Percentiles rank a stretch among this genome's conserved stretches.
phyloP scores from a whole-genome alignment of 1,284 basidiomycete species.

The Crucibulum cyathiforme region DNA sequence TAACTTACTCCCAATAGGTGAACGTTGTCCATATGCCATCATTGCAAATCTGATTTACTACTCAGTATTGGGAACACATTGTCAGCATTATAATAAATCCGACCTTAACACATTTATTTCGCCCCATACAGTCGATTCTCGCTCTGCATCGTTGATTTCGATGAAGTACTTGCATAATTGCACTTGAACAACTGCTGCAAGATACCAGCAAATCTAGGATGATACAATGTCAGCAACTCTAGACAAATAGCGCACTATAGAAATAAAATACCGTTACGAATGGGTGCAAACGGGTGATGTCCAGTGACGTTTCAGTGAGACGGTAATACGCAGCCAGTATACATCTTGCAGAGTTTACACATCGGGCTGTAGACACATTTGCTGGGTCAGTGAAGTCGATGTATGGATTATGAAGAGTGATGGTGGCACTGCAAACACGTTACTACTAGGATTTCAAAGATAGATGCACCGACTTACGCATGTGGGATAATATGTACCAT shows the following conservation, averaged over 20 bases:
- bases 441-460: conserved; percentile 4
- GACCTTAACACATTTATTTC: conserved; percentile 83
- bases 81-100: conserved; percentile 12
- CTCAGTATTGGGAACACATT: conserved; percentile 10
- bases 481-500: conserved; percentile 84
- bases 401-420: conserved; percentile 83
- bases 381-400: conserved; percentile 72
- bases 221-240: conserved; percentile 1
- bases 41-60: conserved; percentile 67
- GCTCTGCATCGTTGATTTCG: conserved; percentile 70
- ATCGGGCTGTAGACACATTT: conserved; percentile 70
- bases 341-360: conserved; percentile 71
- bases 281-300: conserved; percentile 79
- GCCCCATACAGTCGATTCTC: conserved; percentile 80
- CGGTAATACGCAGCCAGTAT: conserved; percentile 78
- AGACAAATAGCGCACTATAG: conserved; percentile 1
- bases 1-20: conserved; percentile 80
- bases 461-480: conserved; percentile 59
- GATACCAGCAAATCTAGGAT: conserved; percentile 82
- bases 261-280: conserved; percentile 70
- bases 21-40: conserved; percentile 76
- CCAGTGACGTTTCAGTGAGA: conserved; percentile 76
- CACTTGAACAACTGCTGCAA: conserved; percentile 82
- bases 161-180: conserved; percentile 85
- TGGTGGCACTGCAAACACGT: conserved; percentile 64